Evolutionary conservation across 2,329 filamentous ascomycete species (phyloP), one percentile per base, ranked within the genome.

Genomic region (Fusarium paranaense): DNA sequence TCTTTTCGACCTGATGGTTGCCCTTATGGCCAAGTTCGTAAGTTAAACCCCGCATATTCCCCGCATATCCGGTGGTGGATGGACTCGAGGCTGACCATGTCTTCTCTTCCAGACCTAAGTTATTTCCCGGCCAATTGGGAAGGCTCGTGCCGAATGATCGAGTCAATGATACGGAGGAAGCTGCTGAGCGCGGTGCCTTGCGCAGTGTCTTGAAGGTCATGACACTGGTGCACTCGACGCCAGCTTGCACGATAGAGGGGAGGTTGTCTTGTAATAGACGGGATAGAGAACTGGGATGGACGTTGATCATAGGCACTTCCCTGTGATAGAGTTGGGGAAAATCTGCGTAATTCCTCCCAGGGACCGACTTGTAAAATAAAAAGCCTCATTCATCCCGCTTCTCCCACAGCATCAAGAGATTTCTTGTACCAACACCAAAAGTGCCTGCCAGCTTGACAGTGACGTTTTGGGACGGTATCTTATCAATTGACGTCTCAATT

Each of bases 21-120:
- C 93, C 89, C 94, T 95, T 89, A 95, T 95, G 93, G 93, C 93
- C 92, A 95, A 95, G 90, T 94, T 93, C 88, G 91, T 94, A 90
- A 81, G 89, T 91, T 66, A 71, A 66, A 37, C 37, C 69, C 63
- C n/a, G 37, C 9, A 54, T 9, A 73, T n/a, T 11, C 37, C 27
- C 27, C 33, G 30, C 16, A 5, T 10, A 27, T 22, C 9, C 62
- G 20, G 57, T 22, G 27, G 33, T 45, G 9, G 25, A 25, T 3
- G 40, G 54, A 45, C 33, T 38, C 60, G 42, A 50, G 59, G 64
- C 64, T 78, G 54, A 78, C 62, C 56, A 32, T 47, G 10, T 25
- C 35, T 47, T 35, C 16, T 42, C n/a, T 59, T 32, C 2, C 61
- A 84, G 83, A 84, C 83, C 73, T 84, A 83, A 84, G 79, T 78